Base-by-base conservation (phyloP, 2,329 filamentous ascomycete species). In the Fusarium xylarioides region DNA sequence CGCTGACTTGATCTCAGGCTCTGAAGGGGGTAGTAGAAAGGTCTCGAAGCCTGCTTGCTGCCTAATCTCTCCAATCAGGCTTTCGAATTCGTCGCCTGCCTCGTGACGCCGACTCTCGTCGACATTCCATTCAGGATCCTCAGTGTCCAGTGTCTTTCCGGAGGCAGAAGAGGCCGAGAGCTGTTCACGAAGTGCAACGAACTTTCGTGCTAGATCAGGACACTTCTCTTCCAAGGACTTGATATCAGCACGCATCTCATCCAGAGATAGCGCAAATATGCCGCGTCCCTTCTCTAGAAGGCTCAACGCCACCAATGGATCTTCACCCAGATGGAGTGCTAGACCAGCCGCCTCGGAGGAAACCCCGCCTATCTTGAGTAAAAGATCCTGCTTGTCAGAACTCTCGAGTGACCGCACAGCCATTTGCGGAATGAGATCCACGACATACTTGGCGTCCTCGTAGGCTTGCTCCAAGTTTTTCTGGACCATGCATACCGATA, bases 1-100 rank as follows among this genome's bases (percentile, higher is more conserved):
- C 0, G 53, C 53, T 1, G 4, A 8, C 6, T 12, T 47, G 1
- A 63, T 21, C 6, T 10, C 28, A 0, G 1, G 2, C 2, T 58
- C 52, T 4, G 32, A 38, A 4, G 52, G 52, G 0, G 40, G 34
- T 5, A 46, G 28, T 0, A 59, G 9, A 11, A 58, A 62, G 6
- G 55, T 7, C 2, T 46, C 34, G 6, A 59, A 63, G 0, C n/a
- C 26, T 14, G 8, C 2, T 19, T 63, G 2, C 1, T 34, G 11
- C 14, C 40, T n/a, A 18, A 62, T 47, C 4, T 58, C 40, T 11
- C 0, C 11, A 14, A 57, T 1, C 6, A 62, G 18, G 1, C 6
- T 9, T 15, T 62, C 34, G 19, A 62, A 26, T 8, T 34, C 18
- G 1, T 32, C 18, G 3, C 21, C 40, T 18, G 34, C 34, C 15